phyloP scores from a whole-genome alignment of 2,329 filamentous ascomycete species.

The Incumbomyces lentus region DNA sequence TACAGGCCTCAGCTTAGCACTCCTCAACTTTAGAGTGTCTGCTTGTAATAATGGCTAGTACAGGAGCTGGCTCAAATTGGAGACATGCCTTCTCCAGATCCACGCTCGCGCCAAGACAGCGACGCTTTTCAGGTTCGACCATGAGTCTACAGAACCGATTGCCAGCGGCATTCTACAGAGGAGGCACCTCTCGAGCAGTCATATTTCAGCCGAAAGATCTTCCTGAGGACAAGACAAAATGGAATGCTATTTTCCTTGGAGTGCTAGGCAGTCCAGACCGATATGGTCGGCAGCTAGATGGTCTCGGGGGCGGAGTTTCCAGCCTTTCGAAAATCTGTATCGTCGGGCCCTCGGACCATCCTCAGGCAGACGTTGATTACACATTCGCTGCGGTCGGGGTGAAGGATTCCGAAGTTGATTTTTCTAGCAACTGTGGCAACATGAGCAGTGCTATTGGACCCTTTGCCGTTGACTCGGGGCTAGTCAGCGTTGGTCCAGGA shows the following conservation, averaged over 20 bases:
- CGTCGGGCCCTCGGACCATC: constrained; percentile 41
- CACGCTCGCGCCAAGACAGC: too few species aligned
- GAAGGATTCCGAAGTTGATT: constrained; percentile 49
- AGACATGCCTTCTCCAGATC: too few species aligned
- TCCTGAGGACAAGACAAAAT: constrained; percentile 28
- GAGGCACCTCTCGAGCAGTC: constrained; percentile 56
- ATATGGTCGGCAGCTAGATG: constrained; percentile 56
- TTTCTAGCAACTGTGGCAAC: constrained; percentile 64
- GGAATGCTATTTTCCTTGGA: constrained; percentile 33
- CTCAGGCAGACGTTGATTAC: constrained; percentile 52
- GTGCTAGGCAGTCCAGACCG: constrained; percentile 26
- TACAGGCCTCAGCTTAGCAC: too few species aligned
- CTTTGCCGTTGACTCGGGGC: constrained; percentile 47
- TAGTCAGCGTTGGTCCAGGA: constrained; percentile 30
- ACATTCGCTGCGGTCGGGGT: constrained; percentile 62
- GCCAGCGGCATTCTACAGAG: constrained; percentile 51
- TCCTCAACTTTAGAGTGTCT: too few species aligned
- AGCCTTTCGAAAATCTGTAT: constrained; percentile 62
- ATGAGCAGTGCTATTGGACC: constrained; percentile 59
- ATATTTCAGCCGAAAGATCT: constrained; percentile 48
- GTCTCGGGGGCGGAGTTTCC: constrained; percentile 58
- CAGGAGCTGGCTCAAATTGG: too few species aligned
- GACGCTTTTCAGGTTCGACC: too few species aligned
- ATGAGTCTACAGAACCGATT: not conserved
- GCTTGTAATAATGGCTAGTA: too few species aligned